phyloP scores from a whole-genome alignment of 805 yeast species.

The Ogataea nitratoaversa region DNA sequence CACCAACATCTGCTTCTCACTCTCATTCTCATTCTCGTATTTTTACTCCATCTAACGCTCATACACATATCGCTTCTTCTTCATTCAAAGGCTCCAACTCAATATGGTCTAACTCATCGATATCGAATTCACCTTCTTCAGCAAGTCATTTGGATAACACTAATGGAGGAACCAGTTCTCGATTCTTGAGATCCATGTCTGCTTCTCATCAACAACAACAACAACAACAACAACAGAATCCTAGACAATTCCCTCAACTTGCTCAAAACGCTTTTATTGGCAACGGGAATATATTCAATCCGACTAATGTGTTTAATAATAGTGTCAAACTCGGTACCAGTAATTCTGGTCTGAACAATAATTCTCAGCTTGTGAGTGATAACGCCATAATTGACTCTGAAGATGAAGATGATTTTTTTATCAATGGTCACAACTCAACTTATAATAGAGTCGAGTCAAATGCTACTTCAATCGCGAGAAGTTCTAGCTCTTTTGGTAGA shows the following conservation, averaged over 20 bases:
- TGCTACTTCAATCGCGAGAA: neutral
- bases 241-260: conserved; percentile 5
- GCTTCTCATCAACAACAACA: conserved; percentile 11
- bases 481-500: neutral
- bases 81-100: conserved; percentile 22
- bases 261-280: neutral
- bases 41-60: conserved; percentile 12
- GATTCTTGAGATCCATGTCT: conserved; percentile 11
- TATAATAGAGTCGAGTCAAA: neutral
- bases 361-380: neutral
- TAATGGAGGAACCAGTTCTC: conserved; percentile 3
- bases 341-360: neutral
- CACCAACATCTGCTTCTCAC: no score
- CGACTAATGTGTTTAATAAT: neutral
- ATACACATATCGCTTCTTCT: conserved; percentile 19
- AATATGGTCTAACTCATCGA: conserved; percentile 18
- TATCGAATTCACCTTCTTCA: conserved; percentile 8
- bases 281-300: neutral
- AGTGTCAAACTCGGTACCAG: neutral
- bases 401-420: conserved; percentile 7
- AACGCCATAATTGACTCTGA: conserved; percentile 18
- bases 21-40: conserved; percentile 6
- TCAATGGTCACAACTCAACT: neutral
- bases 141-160: conserved; percentile 5
- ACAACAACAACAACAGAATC: conserved; percentile 7